Evolutionary conservation across 768 basidiomycete species (phyloP).

Genomic region (Boletellus sp.): DNA sequence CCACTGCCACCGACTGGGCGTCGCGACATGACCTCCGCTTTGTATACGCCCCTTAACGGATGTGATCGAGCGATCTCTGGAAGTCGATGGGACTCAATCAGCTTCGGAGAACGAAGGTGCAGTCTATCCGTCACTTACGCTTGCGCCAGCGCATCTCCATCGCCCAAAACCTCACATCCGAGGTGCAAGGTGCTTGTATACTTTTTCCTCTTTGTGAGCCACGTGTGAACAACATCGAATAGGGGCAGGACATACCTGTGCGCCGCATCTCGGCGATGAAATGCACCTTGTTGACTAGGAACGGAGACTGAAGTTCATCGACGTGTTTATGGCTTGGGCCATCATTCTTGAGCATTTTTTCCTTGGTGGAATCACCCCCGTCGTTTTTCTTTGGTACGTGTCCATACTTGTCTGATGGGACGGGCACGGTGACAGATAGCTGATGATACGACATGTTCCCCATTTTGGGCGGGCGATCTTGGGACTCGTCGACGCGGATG

Average conservation of each 20-base stretch:
- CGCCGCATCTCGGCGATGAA: neutral
- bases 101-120: neutral
- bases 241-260: neutral
- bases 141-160: neutral
- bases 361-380: neutral
- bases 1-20: too few species aligned
- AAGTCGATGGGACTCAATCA: neutral
- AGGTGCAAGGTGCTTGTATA: neutral
- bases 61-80: too few species aligned
- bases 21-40: neutral
- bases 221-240: neutral
- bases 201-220: neutral
- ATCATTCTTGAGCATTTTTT: neutral
- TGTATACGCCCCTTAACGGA: neutral
- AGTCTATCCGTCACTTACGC: neutral
- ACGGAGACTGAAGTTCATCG: too few species aligned
- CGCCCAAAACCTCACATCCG: neutral
- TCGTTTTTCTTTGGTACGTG: neutral
- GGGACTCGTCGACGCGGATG: too few species aligned
- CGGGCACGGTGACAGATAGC: too few species aligned
- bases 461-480: too few species aligned
- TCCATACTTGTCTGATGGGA: too few species aligned
- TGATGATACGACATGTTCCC: too few species aligned
- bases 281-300: too few species aligned
- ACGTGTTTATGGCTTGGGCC: neutral